A percentile compares a stretch with the other conserved stretches of the same genome.
Conservation (phyloP, 768 basidiomycete genomes). For the Dentipellis fragilis region DNA sequence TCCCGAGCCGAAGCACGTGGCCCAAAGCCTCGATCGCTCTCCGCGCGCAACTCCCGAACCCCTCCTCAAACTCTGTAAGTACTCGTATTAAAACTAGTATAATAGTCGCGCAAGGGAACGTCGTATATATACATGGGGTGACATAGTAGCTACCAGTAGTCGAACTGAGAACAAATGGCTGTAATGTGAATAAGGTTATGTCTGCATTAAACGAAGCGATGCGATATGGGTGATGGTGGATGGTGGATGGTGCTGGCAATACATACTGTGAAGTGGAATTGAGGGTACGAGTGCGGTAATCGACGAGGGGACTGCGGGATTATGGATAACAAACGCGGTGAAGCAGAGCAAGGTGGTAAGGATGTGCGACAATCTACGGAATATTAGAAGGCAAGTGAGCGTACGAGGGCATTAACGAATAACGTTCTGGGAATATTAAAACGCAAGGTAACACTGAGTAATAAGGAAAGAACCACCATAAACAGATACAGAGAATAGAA, state of each 20-base stretch:
- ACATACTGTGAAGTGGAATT: background rate
- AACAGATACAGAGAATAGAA: conserved; percentile 5
- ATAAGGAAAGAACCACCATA: conserved; percentile 5
- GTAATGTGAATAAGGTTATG: background rate
- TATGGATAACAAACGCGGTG: background rate
- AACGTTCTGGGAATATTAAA: background rate
- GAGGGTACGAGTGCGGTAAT: background rate
- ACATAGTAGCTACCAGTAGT: too few species aligned
- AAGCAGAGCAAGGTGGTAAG: background rate
- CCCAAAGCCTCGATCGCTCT: too few species aligned
- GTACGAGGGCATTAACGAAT: background rate
- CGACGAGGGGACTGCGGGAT: background rate
- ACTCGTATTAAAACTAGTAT: too few species aligned
- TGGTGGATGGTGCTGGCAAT: conserved; percentile 4
- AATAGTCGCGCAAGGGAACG: too few species aligned
- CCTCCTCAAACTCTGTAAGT: too few species aligned
- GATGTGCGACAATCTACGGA: background rate
- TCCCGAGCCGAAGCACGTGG: too few species aligned
- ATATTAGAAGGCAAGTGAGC: background rate
- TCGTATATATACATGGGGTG: background rate
- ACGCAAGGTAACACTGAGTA: background rate
- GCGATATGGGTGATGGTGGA: background rate
- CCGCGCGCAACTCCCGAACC: too few species aligned
- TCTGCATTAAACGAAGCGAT: background rate
- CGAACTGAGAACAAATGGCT: background rate